phyloP scores from a whole-genome alignment of 83 land plant species.

The Larix sibirica region DNA sequence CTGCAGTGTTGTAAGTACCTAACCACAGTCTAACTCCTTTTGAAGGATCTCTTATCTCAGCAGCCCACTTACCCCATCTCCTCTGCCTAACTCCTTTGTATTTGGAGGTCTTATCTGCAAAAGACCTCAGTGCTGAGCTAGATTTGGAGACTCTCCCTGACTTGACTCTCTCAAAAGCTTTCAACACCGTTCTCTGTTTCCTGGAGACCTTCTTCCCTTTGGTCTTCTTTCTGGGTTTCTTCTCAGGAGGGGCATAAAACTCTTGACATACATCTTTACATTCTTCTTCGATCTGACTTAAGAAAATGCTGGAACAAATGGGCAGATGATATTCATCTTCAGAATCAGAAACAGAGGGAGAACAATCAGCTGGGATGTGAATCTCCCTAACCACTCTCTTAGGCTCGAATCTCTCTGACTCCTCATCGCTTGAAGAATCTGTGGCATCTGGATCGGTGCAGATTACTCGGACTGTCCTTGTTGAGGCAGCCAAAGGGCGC shows the following conservation, averaged over 20 bases:
- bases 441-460: constrained; percentile 18
- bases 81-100: constrained; percentile 18
- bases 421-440: constrained; percentile 16
- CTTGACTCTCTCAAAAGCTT: constrained; percentile 1
- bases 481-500: not conserved
- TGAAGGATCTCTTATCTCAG: constrained; percentile 18
- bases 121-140: not conserved
- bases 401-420: not conserved
- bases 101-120: not conserved
- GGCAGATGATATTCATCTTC: constrained; percentile 9
- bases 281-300: not conserved
- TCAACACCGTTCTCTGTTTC: not conserved
- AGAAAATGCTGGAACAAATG: not conserved
- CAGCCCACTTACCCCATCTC: constrained; percentile 20
- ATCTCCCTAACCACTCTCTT: constrained; percentile 15
- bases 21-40: constrained; percentile 13
- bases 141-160: not conserved
- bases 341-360: not conserved
- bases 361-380: constrained; percentile 3
- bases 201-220: not conserved
- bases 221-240: not conserved
- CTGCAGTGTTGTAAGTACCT: constrained; percentile 16
- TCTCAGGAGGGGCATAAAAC: not conserved
- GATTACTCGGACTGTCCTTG: constrained; percentile 2
- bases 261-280: not conserved